Evolutionary conservation across 2,329 filamentous ascomycete species (phyloP), one percentile per base, ranked within the genome.

Genomic region (Neonectria sp.): DNA sequence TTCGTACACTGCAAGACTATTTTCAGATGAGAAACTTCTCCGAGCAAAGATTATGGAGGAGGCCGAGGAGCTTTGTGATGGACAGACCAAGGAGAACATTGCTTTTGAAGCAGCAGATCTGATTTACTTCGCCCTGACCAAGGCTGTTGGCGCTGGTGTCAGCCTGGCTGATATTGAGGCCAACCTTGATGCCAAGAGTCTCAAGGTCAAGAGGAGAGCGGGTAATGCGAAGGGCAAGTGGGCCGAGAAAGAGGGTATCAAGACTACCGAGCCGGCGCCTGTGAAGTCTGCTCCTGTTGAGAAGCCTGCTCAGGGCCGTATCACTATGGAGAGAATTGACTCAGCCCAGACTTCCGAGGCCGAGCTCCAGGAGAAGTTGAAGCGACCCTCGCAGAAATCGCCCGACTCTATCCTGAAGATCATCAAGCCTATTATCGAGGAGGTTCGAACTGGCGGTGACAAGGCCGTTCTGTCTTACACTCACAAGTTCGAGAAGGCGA

Each of bases 41-140:
- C 89, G 93, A 49, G 96, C 96, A 3, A 99, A 99, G 86, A 98
- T 99, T 63, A 97, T 98, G 91, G 96, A 99, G 81, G 96, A 99
- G 81, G 96, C 96, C 0, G 93, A 97, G 77, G 96, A 99, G 83
- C 87, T 99, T 48, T 98, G 95, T 77, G 91, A 96, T 71, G 95
- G 96, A 17, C 91, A 90, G 72, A 91, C 90, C 0, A 92, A 93
- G 68, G 88, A 95, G 69, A 93, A 98, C 15, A 89, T 97, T 69
- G 94, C 96, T 2, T 97, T 97, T 70, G 96, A 99, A 81, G 95
- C 96, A 9, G 96, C 96, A 0, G 96, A 99, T 78, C 84, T 99
- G 63, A 91, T 99, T 60, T 99, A 98, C 84, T 99, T 99, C 84
- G 94, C 95, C 8, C 84, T 99, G 63, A 94, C 96, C 25, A 97